These are phyloP conservation scores for Sporisorium graminicola DNA, from an alignment of 1,284 basidiomycete genomes.

Conservation along the genomic window DNA sequence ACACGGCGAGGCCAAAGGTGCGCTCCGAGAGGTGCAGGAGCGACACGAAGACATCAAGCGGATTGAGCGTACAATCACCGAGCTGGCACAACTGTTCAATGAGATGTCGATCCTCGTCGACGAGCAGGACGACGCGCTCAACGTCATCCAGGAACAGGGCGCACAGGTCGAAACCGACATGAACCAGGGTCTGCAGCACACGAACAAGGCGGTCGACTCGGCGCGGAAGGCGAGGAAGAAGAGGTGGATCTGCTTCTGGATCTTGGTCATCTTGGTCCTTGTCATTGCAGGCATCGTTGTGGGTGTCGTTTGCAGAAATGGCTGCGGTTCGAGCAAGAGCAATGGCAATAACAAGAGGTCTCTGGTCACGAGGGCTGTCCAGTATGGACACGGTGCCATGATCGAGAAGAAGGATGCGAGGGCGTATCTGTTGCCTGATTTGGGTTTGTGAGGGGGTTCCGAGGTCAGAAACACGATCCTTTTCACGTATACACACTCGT, in stretches of 20 bases:
- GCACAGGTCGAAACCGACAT: slow-evolving; percentile 64
- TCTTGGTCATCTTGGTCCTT: slow-evolving; percentile 58
- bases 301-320: slow-evolving; percentile 52
- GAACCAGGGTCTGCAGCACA: slow-evolving; percentile 72
- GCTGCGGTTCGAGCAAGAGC: slow-evolving; percentile 27
- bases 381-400: slow-evolving; percentile 16
- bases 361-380: slow-evolving; percentile 22
- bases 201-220: slow-evolving; percentile 78
- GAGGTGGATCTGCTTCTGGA: slow-evolving; percentile 69
- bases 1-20: slow-evolving; percentile 85
- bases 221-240: slow-evolving; percentile 82
- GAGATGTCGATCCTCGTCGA: slow-evolving; percentile 73
- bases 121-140: slow-evolving; percentile 68
- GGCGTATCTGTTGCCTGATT: slow-evolving; percentile 33
- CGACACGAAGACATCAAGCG: slow-evolving; percentile 87
- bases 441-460: slow-evolving; percentile 16
- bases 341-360: slow-evolving; percentile 17
- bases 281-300: slow-evolving; percentile 58
- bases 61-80: slow-evolving; percentile 87
- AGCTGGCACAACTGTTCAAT: slow-evolving; percentile 87
- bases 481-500: slow-evolving; percentile 11
- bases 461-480: too few species aligned
- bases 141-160: slow-evolving; percentile 63
- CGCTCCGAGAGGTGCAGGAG: slow-evolving; percentile 89
- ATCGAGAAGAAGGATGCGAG: slow-evolving; percentile 24